Conservation (phyloP, 768 basidiomycete genomes). For the Amanita subjunquillea region DNA sequence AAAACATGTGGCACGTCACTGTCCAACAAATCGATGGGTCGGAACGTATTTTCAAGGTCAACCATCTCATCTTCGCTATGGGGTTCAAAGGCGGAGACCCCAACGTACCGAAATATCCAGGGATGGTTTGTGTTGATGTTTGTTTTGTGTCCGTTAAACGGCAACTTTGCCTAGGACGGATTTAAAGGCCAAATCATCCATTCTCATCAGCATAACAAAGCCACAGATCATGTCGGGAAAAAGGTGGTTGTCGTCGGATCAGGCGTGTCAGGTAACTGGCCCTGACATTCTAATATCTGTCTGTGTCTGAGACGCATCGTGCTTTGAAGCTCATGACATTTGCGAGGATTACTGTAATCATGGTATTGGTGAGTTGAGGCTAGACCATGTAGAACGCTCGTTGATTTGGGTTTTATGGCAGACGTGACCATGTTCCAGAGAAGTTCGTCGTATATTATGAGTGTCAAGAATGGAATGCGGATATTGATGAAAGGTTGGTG, state of each 20-base stretch:
- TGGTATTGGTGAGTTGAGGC: constrained; percentile 25
- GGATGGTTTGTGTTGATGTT: constrained; percentile 22
- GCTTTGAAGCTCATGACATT: constrained; percentile 30
- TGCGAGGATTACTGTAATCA: constrained; percentile 29
- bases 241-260: constrained; percentile 64
- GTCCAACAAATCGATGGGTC: constrained; percentile 24
- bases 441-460: constrained; percentile 47
- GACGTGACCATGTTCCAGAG: constrained; percentile 55
- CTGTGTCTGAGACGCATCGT: not conserved
- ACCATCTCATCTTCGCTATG: constrained; percentile 41
- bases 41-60: constrained; percentile 31
- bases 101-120: constrained; percentile 34
- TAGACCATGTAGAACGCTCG: not conserved
- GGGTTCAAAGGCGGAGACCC: constrained; percentile 39
- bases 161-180: constrained; percentile 24
- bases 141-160: not conserved
- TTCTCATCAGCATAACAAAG: constrained; percentile 42
- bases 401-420: constrained; percentile 9
- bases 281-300: constrained; percentile 19
- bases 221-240: constrained; percentile 50
- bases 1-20: constrained; percentile 31
- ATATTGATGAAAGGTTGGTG: constrained; percentile 16
- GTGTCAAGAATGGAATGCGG: constrained; percentile 27
- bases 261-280: constrained; percentile 38
- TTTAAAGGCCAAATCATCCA: constrained; percentile 60